A percentile compares a stretch with the other conserved stretches of the same genome.
phyloP scores from a whole-genome alignment of 805 yeast genomes.

The Cyberlindnera maclurae region DNA sequence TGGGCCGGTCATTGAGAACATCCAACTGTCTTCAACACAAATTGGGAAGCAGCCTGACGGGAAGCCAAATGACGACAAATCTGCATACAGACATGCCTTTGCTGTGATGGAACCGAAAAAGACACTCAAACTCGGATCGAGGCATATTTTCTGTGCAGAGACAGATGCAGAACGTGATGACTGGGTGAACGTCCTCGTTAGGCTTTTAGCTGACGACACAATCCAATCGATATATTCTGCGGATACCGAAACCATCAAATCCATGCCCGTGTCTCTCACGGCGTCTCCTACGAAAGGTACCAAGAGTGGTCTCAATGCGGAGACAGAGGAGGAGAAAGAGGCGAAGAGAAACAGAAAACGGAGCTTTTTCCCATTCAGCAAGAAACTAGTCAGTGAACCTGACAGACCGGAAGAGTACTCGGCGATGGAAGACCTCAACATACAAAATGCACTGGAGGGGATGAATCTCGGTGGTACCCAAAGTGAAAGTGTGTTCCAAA shows the following conservation, averaged over 20 bases:
- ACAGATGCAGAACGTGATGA: conserved; percentile 66
- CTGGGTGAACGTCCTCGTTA: conserved; percentile 52
- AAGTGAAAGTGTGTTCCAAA: conserved; percentile 49
- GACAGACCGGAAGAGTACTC: neutral
- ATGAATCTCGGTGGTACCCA: conserved; percentile 20
- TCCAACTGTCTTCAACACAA: conserved; percentile 43
- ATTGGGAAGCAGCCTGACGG: conserved; percentile 44
- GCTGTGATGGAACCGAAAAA: conserved; percentile 42
- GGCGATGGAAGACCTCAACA: conserved; percentile 11
- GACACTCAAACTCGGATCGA: conserved; percentile 22
- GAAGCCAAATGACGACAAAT: conserved; percentile 21
- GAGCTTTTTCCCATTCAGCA: conserved; percentile 53
- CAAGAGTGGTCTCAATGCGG: neutral
- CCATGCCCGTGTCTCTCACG: neutral
- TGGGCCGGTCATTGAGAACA: conserved; percentile 46
- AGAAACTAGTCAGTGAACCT: conserved; percentile 18
- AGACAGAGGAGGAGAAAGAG: conserved; percentile 26
- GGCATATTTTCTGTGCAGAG: conserved; percentile 72
- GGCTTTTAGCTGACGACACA: conserved; percentile 21
- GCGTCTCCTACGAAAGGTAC: neutral
- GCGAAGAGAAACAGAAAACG: conserved; percentile 44
- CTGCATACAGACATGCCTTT: conserved; percentile 50
- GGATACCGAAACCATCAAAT: conserved; percentile 2
- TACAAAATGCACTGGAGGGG: conserved; percentile 25
- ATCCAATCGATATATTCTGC: conserved; percentile 6